Conservation (phyloP, 257 asterid genomes). For the Linderniella brevidens region DNA sequence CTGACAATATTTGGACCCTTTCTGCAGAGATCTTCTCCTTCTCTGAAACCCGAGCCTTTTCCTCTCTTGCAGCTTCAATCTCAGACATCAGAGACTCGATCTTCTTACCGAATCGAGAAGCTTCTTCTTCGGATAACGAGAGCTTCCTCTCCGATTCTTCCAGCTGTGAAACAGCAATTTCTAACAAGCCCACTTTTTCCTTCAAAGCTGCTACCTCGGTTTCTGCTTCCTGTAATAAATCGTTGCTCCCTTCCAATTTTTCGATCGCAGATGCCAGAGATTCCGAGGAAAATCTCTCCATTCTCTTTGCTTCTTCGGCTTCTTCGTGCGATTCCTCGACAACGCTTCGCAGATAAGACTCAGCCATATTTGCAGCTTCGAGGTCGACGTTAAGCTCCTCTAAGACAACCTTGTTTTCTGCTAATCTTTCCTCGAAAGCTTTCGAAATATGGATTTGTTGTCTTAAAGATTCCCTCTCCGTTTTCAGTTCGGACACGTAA, state of each 20-base stretch:
- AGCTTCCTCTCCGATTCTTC: constrained; percentile 51
- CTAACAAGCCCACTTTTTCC: constrained; percentile 64
- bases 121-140: constrained; percentile 44
- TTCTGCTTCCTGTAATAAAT: constrained; percentile 59
- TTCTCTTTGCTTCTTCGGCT: constrained; percentile 56
- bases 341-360: constrained; percentile 47
- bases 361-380: constrained; percentile 83
- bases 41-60: constrained; percentile 44
- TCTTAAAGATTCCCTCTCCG: constrained; percentile 43
- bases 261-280: constrained; percentile 67
- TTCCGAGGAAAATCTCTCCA: constrained; percentile 78
- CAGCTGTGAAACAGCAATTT: constrained; percentile 46
- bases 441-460: constrained; percentile 44
- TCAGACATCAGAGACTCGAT: constrained; percentile 45
- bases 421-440: constrained; percentile 31
- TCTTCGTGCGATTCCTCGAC: constrained; percentile 61
- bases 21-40: constrained; percentile 74
- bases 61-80: constrained; percentile 52
- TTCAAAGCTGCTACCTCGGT: constrained; percentile 49
- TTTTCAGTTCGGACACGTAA: constrained; percentile 2
- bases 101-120: constrained; percentile 38
- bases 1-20: constrained; percentile 48
- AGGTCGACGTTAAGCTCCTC: constrained; percentile 77
- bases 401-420: constrained; percentile 45
- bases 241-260: constrained; percentile 70